phyloP scores from a whole-genome alignment of 164 flowering plant species.

The Magnolia changhungtana region DNA sequence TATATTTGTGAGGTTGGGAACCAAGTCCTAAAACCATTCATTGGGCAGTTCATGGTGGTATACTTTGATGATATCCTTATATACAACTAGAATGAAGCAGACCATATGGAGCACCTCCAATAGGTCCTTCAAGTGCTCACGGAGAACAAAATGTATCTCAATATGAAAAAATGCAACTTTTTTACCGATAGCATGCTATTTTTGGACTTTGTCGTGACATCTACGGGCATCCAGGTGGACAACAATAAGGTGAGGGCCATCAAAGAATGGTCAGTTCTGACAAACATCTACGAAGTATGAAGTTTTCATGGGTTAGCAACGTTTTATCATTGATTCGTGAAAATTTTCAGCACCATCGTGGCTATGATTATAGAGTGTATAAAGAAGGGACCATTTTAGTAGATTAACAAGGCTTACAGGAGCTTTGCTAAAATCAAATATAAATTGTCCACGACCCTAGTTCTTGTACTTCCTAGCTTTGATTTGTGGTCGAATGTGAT shows the following conservation, averaged over 20 bases:
- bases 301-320: not conserved
- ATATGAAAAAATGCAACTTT: not conserved
- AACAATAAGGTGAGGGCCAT: not conserved
- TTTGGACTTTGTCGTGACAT: not conserved
- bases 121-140: not conserved
- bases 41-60: not conserved
- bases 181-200: too few relatives aligned
- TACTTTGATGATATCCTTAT: not conserved
- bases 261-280: not conserved
- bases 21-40: not conserved
- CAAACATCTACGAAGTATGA: not conserved
- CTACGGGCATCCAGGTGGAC: not conserved
- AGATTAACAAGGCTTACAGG: too few relatives aligned
- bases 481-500: too few relatives aligned
- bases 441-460: too few relatives aligned
- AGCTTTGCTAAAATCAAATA: too few relatives aligned
- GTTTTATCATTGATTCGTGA: not conserved
- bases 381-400: not conserved
- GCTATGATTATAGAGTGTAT: not conserved
- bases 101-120: not conserved
- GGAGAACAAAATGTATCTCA: not conserved
- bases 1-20: too few relatives aligned
- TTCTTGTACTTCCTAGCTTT: too few relatives aligned
- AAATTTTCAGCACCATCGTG: not conserved
- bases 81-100: not conserved